Base-by-base conservation (phyloP, 2,329 filamentous ascomycete species). In the Fusarium buharicum region DNA sequence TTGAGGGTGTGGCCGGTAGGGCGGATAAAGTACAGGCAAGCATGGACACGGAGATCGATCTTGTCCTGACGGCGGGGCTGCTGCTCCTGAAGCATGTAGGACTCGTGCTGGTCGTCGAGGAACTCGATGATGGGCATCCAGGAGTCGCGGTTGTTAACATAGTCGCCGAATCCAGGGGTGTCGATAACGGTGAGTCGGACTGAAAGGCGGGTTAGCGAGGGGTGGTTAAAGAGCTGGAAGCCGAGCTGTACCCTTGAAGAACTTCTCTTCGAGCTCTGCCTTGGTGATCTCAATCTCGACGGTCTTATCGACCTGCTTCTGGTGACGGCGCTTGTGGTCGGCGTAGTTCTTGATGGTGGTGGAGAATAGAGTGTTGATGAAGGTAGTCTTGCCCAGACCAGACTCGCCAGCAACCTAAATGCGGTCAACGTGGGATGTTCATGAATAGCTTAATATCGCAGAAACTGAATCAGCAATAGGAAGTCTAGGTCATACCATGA, bases 341-440 rank as follows among this genome's bases (percentile, higher is more conserved):
- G 95, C 95, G 80, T 99, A 99, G 87, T 98, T 99, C 87, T 99
- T 99, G 87, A 99, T 99, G 73, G 95, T 99, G 69, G 96, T 99
- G 64, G 95, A 99, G 86, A 99, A 99, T 61, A 99, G 89, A 59
- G 95, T 99, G 89, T 99, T 99, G 88, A 99, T 98, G 82, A 99
- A 99, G 74, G 95, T 99, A 22, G 96, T 99, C 88, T 99, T 99
- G 84, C 95, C 95, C 72, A 98, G 83, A 76, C 94, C 94, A 70
- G 95, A 98, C 84, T 99, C 94, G 83, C 94, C 94, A 82, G 95
- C 95, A 81, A 98, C 93, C 93, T 96, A 73, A 43, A 59, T 40
- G 22, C 34, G 50, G 60, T 62, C 54, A 57, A 62, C 47, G 24
- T 56, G 9, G n/a, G 10, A 50, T 38, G 31, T 18, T 41, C 36